Evolutionary conservation across 257 asterid genomes (phyloP).

Genomic region (Solanum stenotomum): DNA sequence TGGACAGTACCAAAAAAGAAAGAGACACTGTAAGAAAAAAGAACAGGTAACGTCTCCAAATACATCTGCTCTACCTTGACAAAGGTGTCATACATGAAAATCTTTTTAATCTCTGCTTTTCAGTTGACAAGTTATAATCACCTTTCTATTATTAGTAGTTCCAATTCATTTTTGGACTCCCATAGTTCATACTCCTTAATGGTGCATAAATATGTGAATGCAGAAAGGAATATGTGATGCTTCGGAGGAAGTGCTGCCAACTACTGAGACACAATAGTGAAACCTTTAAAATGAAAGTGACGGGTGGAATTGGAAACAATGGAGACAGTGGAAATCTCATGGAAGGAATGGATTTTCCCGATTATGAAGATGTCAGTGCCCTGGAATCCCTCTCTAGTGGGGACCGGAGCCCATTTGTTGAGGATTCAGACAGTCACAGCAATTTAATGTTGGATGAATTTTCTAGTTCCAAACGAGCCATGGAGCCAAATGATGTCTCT

Average conservation of each 20-base stretch:
- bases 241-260: constrained; percentile 60
- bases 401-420: constrained; percentile 14
- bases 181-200: neutral
- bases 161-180: neutral
- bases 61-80: constrained; percentile 3
- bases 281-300: constrained; percentile 37
- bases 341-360: constrained; percentile 37
- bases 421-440: constrained; percentile 6
- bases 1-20: constrained; percentile 62
- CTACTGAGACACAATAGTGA: constrained; percentile 32
- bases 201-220: constrained; percentile 1
- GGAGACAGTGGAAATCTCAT: constrained; percentile 40
- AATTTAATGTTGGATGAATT: constrained; percentile 6
- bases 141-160: neutral
- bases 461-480: constrained; percentile 15
- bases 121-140: neutral
- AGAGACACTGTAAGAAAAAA: constrained; percentile 41
- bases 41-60: constrained; percentile 44
- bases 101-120: neutral
- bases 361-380: constrained; percentile 41
- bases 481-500: constrained; percentile 32
- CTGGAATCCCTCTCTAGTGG: constrained; percentile 33
- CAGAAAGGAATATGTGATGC: constrained; percentile 60
- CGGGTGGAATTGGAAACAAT: constrained; percentile 28
- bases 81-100: neutral